Conservation (phyloP, 164 flowering plant species). For the Echeveria elegans region DNA sequence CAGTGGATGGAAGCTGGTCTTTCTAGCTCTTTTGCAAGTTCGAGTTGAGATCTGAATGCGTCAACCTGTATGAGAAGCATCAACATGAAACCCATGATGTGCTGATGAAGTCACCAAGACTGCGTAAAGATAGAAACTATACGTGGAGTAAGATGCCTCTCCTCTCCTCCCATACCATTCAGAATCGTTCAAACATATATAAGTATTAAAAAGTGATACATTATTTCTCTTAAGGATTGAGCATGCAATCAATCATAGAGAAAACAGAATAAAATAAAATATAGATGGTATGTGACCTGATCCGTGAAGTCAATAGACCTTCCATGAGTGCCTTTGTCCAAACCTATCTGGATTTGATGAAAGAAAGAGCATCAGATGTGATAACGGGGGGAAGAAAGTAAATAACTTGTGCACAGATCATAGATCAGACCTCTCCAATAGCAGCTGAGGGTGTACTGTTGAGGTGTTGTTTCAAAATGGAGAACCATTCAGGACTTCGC, state of each 20-base stretch:
- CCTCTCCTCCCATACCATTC: no score
- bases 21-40: constrained; percentile 68
- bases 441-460: constrained; percentile 68
- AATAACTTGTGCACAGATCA: neutral
- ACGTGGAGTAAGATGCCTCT: no score
- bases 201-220: neutral
- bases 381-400: neutral
- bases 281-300: constrained; percentile 36
- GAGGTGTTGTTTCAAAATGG: constrained; percentile 41
- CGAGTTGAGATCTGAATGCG: constrained; percentile 42
- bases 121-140: no score
- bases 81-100: neutral
- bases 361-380: neutral
- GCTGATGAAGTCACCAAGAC: no score
- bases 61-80: constrained; percentile 3
- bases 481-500: constrained; percentile 68
- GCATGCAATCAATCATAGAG: neutral
- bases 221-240: neutral
- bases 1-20: constrained; percentile 89
- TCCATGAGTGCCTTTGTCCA: constrained; percentile 85
- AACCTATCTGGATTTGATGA: constrained; percentile 47
- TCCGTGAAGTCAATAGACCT: constrained; percentile 53
- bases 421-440: constrained; percentile 64
- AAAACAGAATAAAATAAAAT: neutral
- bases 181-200: neutral